These are phyloP conservation scores for Trifolium pratense DNA, from an alignment of 306 rosid species.

Conservation along the genomic window DNA sequence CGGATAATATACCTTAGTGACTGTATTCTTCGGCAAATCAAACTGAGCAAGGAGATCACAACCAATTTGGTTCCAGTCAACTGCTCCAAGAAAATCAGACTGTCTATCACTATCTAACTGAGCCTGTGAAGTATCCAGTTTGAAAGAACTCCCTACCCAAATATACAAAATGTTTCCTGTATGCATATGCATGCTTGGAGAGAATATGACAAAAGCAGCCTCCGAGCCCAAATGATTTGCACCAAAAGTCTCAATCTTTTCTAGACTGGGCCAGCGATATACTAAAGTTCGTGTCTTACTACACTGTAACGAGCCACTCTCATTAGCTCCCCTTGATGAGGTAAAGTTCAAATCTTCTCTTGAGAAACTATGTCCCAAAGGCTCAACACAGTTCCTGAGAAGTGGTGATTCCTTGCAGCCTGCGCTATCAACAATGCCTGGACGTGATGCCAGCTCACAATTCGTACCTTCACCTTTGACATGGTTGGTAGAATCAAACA, in stretches of 20 bases:
- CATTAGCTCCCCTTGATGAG: conserved; percentile 47
- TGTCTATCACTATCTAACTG: conserved; percentile 58
- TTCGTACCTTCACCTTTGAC: conserved; percentile 46
- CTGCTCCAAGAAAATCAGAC: conserved; percentile 52
- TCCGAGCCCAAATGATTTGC: conserved; percentile 68
- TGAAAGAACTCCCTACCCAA: conserved; percentile 84
- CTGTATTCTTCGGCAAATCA: conserved; percentile 66
- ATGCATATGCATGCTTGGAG: conserved; percentile 53
- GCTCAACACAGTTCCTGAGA: conserved; percentile 45
- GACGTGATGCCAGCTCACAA: conserved; percentile 39
- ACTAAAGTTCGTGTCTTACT: conserved; percentile 52
- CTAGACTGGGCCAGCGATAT: conserved; percentile 83
- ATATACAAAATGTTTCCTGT: conserved; percentile 63
- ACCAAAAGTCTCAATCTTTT: conserved; percentile 59
- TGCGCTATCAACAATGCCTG: conserved; percentile 25
- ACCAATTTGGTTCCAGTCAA: conserved; percentile 74
- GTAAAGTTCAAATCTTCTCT: conserved; percentile 45
- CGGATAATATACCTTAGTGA: conserved; percentile 72
- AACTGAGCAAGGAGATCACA: conserved; percentile 56
- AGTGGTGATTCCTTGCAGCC: conserved; percentile 42
- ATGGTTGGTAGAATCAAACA: conserved; percentile 41
- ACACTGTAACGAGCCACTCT: conserved; percentile 42
- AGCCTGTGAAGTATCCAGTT: conserved; percentile 49
- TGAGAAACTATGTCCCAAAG: conserved; percentile 39
- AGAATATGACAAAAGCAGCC: conserved; percentile 73